phyloP scores from a whole-genome alignment of 441 rosid species.

The Corymbia citriodora region DNA sequence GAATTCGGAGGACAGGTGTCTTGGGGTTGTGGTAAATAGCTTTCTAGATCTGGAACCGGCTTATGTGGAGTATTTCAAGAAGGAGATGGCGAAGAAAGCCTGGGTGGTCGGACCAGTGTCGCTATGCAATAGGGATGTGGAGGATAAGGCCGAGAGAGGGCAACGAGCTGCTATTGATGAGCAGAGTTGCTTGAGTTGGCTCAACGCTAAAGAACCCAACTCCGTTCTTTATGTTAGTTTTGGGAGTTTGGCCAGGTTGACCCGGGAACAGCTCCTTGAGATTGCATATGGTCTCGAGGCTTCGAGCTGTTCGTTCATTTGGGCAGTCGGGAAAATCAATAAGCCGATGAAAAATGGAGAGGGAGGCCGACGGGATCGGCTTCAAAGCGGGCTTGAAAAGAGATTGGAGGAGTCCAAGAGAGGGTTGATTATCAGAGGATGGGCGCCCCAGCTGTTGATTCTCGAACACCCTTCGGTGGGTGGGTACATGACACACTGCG shows the following conservation, averaged over 20 bases:
- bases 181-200: slow-evolving; percentile 13
- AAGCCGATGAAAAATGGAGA: neutral
- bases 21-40: slow-evolving; percentile 21
- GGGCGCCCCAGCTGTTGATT: slow-evolving; percentile 1
- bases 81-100: slow-evolving; percentile 13
- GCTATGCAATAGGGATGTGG: slow-evolving; percentile 7
- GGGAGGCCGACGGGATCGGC: neutral
- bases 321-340: neutral
- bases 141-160: slow-evolving; percentile 21
- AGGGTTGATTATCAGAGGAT: slow-evolving; percentile 3
- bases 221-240: slow-evolving; percentile 11
- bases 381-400: neutral
- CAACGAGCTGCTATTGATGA: neutral
- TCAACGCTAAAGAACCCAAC: slow-evolving; percentile 9
- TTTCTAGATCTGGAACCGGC: slow-evolving; percentile 30
- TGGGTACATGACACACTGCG: slow-evolving; percentile 3
- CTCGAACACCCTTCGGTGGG: slow-evolving; percentile 2
- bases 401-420: neutral
- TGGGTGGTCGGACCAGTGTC: slow-evolving; percentile 37
- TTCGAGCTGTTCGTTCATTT: neutral
- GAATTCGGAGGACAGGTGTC: neutral
- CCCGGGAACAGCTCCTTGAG: neutral
- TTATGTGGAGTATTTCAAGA: slow-evolving; percentile 13
- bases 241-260: slow-evolving; percentile 1
- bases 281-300: neutral